These are phyloP conservation scores for Auricularia auricula-judae DNA, from an alignment of 768 basidiomycete genomes.

Conservation along the genomic window DNA sequence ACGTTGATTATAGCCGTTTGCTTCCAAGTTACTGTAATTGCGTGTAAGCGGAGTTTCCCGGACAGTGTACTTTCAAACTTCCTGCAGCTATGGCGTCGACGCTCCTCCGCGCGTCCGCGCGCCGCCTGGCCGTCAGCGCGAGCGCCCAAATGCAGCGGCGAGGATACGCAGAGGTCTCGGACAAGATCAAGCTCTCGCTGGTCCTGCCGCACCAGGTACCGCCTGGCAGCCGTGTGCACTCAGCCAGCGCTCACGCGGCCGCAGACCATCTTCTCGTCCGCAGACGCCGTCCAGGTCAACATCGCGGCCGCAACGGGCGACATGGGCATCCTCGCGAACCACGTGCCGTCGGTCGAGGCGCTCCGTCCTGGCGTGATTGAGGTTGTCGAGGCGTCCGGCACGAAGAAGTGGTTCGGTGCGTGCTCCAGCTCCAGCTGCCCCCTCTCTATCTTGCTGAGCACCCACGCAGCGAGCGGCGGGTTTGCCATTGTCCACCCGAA, in stretches of 20 bases:
- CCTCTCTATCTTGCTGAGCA: background rate
- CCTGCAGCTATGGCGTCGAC: slow-evolving; percentile 65
- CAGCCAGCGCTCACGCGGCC: slow-evolving; percentile 1
- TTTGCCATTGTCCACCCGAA: slow-evolving; percentile 97
- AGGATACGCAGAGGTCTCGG: slow-evolving; percentile 85
- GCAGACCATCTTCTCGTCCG: slow-evolving; percentile 82
- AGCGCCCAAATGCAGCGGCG: slow-evolving; percentile 45
- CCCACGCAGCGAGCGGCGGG: slow-evolving; percentile 71
- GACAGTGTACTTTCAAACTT: background rate
- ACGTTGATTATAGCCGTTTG: background rate
- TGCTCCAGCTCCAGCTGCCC: slow-evolving; percentile 8
- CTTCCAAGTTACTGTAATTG: background rate
- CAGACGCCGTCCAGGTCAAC: slow-evolving; percentile 94
- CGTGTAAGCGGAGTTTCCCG: background rate
- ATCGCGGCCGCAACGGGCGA: slow-evolving; percentile 88
- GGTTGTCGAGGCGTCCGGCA: slow-evolving; percentile 71
- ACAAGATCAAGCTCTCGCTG: slow-evolving; percentile 87
- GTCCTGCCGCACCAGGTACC: slow-evolving; percentile 86
- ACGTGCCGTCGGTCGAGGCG: slow-evolving; percentile 94
- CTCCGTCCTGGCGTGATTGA: slow-evolving; percentile 91
- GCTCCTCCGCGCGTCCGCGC: slow-evolving; percentile 51
- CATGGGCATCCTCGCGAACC: slow-evolving; percentile 99
- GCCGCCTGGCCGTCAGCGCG: slow-evolving; percentile 39
- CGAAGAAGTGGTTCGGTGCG: slow-evolving; percentile 98
- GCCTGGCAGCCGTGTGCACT: slow-evolving; percentile 1